phyloP scores from a whole-genome alignment of 116 monocot species.

The Phalaenopsis hybrid region DNA sequence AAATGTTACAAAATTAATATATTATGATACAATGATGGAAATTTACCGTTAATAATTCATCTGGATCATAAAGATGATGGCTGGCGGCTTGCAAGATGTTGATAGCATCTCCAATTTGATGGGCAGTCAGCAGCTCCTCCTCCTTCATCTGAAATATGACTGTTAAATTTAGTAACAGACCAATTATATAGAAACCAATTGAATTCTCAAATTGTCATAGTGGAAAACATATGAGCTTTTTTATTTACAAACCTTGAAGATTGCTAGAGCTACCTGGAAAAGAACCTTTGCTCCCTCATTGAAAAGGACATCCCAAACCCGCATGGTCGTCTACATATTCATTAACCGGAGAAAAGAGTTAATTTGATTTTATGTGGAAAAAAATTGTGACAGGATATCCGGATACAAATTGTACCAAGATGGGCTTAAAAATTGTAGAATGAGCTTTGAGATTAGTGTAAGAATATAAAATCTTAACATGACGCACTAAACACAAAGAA shows the following conservation, averaged over 20 bases:
- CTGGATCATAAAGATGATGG: slow-evolving; percentile 82
- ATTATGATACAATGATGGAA: background rate
- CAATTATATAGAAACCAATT: background rate
- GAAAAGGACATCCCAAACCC: slow-evolving; percentile 99
- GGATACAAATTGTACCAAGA: no score
- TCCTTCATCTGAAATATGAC: slow-evolving; percentile 69
- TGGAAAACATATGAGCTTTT: background rate
- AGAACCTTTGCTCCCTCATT: slow-evolving; percentile 98
- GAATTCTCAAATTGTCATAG: background rate
- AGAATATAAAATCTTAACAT: no score
- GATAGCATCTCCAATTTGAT: slow-evolving; percentile 84
- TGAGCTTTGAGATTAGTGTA: no score
- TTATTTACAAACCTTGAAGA: slow-evolving; percentile 61
- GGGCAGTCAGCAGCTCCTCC: slow-evolving; percentile 64
- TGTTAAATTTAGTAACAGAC: background rate
- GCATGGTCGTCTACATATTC: slow-evolving; percentile 64
- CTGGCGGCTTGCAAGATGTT: slow-evolving; percentile 71
- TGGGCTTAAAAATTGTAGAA: no score
- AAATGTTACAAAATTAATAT: background rate
- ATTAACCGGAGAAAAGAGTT: slow-evolving; percentile 1
- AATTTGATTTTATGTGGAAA: background rate
- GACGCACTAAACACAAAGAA: no score
- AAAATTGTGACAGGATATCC: no score
- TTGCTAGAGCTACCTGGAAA: slow-evolving; percentile 87
- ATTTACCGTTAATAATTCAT: slow-evolving; percentile 71